A percentile compares a stretch with the other conserved stretches of the same genome.
These are phyloP conservation scores for Adansonia gregorii DNA, from an alignment of 441 rosid species.

Conservation along the genomic window DNA sequence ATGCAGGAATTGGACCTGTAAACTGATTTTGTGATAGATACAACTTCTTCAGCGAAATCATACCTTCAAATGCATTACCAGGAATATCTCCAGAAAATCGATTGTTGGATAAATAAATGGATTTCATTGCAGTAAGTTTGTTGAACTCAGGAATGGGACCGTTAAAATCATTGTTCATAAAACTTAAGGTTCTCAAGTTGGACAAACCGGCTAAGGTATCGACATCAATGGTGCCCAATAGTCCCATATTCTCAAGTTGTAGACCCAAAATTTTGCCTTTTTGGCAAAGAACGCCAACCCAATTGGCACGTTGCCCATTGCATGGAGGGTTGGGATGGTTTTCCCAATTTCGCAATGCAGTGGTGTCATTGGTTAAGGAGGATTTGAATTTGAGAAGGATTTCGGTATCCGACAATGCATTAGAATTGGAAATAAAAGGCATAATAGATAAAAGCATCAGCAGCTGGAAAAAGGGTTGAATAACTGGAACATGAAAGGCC, in stretches of 20 bases:
- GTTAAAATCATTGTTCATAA: conserved; percentile 53
- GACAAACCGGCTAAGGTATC: conserved; percentile 39
- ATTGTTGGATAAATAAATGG: conserved; percentile 62
- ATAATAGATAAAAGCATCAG: not conserved
- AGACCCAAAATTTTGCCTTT: conserved; percentile 54
- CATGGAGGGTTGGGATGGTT: conserved; percentile 38
- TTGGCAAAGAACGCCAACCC: conserved; percentile 65
- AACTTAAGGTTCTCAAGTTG: conserved; percentile 54
- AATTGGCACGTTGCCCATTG: conserved; percentile 33
- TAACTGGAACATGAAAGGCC: too few relatives aligned
- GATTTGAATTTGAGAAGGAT: conserved; percentile 61
- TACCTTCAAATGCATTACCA: conserved; percentile 50
- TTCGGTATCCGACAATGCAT: conserved; percentile 44
- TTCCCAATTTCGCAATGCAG: conserved; percentile 49
- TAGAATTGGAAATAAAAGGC: conserved; percentile 21
- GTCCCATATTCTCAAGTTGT: conserved; percentile 56
- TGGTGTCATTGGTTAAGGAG: conserved; percentile 37
- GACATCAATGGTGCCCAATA: conserved; percentile 51
- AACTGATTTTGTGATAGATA: conserved; percentile 50
- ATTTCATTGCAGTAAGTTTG: conserved; percentile 49
- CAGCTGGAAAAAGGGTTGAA: not conserved
- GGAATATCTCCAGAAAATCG: conserved; percentile 60
- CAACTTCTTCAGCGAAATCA: conserved; percentile 63
- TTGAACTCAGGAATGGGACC: conserved; percentile 62
- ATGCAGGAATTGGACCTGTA: conserved; percentile 58